These are phyloP conservation scores for Pythium volutum DNA, from an alignment of 352 stramenopile species.

Conservation along the genomic window DNA sequence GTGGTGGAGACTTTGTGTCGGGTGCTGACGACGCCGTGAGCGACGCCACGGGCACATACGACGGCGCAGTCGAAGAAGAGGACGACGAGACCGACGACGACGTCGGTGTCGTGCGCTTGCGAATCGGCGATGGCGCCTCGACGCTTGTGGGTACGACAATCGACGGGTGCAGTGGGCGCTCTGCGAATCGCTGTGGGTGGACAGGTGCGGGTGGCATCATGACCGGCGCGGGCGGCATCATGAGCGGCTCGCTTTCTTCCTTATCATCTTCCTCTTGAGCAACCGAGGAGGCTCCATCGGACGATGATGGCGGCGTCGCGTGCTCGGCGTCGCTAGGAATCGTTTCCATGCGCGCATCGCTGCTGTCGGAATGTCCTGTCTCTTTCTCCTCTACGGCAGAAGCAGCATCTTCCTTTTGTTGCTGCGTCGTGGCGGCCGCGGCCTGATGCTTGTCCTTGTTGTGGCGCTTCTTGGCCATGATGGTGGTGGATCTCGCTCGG, in stretches of 20 bases:
- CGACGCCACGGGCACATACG: conserved; percentile 11
- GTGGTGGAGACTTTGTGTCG: neutral
- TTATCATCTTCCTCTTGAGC: neutral
- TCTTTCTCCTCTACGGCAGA: neutral
- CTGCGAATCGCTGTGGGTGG: conserved; percentile 17
- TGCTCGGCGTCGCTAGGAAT: neutral
- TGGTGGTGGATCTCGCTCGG: conserved; percentile 13
- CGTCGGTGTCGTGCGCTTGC: conserved; percentile 21
- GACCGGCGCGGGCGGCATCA: neutral
- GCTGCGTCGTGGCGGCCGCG: neutral
- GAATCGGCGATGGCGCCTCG: conserved; percentile 7
- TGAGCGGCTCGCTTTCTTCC: conserved; percentile 1
- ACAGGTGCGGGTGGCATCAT: conserved; percentile 4
- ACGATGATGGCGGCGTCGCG: neutral
- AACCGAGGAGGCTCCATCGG: neutral
- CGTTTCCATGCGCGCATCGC: neutral
- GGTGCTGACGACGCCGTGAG: conserved; percentile 4
- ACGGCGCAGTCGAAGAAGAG: conserved; percentile 7
- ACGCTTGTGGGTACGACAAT: conserved; percentile 16
- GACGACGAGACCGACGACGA: neutral
- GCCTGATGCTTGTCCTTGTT: conserved; percentile 15
- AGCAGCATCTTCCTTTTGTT: neutral
- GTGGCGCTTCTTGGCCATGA: conserved; percentile 29
- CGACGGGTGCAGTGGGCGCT: conserved; percentile 18
- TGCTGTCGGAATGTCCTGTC: neutral